Base-by-base conservation (phyloP, 2,329 filamentous ascomycete genomes). In the Chaetomiaceae sp. region DNA sequence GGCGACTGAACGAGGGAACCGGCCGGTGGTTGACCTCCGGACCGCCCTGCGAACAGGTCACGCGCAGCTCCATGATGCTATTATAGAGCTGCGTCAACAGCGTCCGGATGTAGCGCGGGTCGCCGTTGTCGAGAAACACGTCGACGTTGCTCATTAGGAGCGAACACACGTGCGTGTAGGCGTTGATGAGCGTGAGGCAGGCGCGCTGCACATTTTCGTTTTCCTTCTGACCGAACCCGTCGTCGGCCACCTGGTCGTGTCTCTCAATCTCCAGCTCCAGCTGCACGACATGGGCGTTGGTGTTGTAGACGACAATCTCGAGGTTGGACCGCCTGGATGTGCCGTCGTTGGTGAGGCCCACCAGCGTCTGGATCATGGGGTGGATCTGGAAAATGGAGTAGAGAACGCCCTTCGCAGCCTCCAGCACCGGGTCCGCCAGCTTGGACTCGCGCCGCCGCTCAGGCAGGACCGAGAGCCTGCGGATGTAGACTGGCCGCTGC, bases 371-470 rank as follows among this genome's bases (percentile, higher is more conserved):
- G 53, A 86, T 83, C 68, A 81, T 81, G 5, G 82, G 82, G 55
- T 86, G 82, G 21, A 85, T 81, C 62, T 85, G 81, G 55, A 85
- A 85, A 25, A 85, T 75, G 3, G 82, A 81, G 63, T 84, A 85
- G 2, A 85, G 71, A 20, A 85, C 79, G 23, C 82, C 82, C 62
- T 85, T 85, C 25, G 82, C 82, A 13, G 79, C 77, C 61, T 86
- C 82, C 25, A 85, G 69, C 3, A 85, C 73, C 1, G 81, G 80
- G 58, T 85, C 81, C 54, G 74, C 76, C 5, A 78, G 67, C 59
- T 75, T 79, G 6, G 81, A 84, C 61, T 85, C 79, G 44, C 81
- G 76, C 48, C 80, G 75, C 34, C 82, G 73, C 63, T 85, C 80
- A 1, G 82, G 82, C 21, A 85, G 69, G 19, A 84, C 75, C 1